Base-by-base conservation (phyloP, 2,329 filamentous ascomycete species). In the Hymenoscyphus fructigenus region DNA sequence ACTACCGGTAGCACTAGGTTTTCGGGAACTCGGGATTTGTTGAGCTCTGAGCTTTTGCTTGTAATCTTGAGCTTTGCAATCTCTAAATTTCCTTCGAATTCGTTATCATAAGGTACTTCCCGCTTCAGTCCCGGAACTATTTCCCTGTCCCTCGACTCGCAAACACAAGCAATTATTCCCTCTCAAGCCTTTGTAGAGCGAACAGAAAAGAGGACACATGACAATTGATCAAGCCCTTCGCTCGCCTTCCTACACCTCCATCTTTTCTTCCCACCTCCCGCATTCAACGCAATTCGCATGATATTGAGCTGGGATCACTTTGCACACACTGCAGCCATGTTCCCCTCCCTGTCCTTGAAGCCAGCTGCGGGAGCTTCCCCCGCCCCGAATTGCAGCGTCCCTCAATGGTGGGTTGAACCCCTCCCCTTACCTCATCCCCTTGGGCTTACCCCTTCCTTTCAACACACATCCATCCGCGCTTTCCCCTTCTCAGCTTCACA, bases 231-330 rank as follows among this genome's bases (percentile, higher is more conserved):
- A 32, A 23, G 20, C n/a, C 7, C 12, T 5, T 17, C 36, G 15
- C 36, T 38, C 36, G n/a, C n/a, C n/a, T n/a, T n/a, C n/a, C n/a
- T n/a, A n/a, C 36, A 9, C 36, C 36, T 38, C 36, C 36, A 38
- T 7, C 9, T 26, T 23, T 15, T 14, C 7, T 28, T 28, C 50
- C 34, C 9, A 28, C 23, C 38, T 14, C 60, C 34, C 58, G 60
- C 53, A 15, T 41, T 38, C 34, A 38, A 14, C 12, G 55, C 29
- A 64, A 36, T 32, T 41, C 32, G 60, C 64, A 62, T 65, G 57
- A 62, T 62, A 44, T 56, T 32, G 64, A 20, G 53, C 60, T 56
- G 57, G 64, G 60, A 41, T 57, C 23, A 17, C 20, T 17, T 41
- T 29, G 10, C 36, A 28, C 28, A 34, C 28, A 10, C n/a, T 26